Evolutionary conservation across 139 green algal genomes (phyloP).

Genomic region (Volvox reticuliferus): DNA sequence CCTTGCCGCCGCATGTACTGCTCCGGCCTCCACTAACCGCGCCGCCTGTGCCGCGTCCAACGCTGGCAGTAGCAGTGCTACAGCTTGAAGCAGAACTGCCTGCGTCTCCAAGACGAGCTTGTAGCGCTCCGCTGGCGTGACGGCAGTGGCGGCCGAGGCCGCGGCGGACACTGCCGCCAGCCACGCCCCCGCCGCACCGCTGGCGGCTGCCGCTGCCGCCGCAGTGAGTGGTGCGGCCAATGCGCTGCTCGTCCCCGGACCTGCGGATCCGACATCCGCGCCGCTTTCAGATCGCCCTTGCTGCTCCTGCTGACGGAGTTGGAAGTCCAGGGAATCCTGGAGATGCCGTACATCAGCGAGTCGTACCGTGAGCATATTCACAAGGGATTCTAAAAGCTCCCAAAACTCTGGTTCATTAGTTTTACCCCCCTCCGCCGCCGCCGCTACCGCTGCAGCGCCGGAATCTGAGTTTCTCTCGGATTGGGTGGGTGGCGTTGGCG

Average conservation of each 20-base stretch:
- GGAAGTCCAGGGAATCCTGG: background rate
- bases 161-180: conserved; percentile 1
- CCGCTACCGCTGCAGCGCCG: no score
- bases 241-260: background rate
- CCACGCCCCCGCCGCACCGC: background rate
- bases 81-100: conserved; percentile 25
- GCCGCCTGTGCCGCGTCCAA: background rate
- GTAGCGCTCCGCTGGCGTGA: background rate
- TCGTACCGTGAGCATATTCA: conserved; percentile 5
- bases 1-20: background rate
- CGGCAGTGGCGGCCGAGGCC: background rate
- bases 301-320: background rate
- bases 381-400: background rate
- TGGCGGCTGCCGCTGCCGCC: background rate
- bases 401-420: no score
- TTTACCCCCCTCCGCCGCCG: no score
- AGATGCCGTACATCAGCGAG: background rate
- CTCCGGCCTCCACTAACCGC: conserved; percentile 4
- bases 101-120: background rate
- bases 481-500: background rate
- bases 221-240: background rate
- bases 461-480: no score
- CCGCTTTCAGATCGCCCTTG: background rate
- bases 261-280: background rate
- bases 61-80: conserved; percentile 15